Evolutionary conservation across 2,329 filamentous ascomycete genomes (phyloP).

Genomic region (Dothistroma pini): DNA sequence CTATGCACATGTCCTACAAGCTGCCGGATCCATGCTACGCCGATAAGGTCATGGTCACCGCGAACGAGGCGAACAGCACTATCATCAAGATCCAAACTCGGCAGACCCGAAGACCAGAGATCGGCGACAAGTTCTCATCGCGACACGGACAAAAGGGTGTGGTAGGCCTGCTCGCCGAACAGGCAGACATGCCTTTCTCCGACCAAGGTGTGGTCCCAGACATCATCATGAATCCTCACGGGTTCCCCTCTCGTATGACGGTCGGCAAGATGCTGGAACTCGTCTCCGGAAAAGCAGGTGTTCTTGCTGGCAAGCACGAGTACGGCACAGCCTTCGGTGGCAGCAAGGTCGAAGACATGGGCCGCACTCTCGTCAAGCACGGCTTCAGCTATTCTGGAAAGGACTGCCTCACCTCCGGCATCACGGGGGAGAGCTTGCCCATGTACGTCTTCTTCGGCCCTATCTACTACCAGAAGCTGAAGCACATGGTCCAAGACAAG

Average conservation of each 20-base stretch:
- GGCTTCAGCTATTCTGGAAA: slow-evolving; percentile 98
- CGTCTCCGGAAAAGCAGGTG: slow-evolving; percentile 87
- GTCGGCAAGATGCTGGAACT: slow-evolving; percentile 97
- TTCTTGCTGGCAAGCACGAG: slow-evolving; percentile 77
- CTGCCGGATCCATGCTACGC: slow-evolving; percentile 66
- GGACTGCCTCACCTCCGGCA: slow-evolving; percentile 91
- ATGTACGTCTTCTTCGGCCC: slow-evolving; percentile 98
- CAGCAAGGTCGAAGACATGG: slow-evolving; percentile 85
- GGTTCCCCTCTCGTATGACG: slow-evolving; percentile 99
- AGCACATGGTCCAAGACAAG: slow-evolving; percentile 99
- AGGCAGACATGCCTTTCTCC: slow-evolving; percentile 95
- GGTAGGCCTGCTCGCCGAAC: slow-evolving; percentile 91
- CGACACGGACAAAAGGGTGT: slow-evolving; percentile 98
- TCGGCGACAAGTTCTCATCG: slow-evolving; percentile 98
- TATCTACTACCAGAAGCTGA: slow-evolving; percentile 99
- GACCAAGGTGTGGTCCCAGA: slow-evolving; percentile 90
- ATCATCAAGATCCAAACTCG: slow-evolving; percentile 92
- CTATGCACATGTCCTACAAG: slow-evolving; percentile 59
- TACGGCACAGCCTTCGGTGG: slow-evolving; percentile 87
- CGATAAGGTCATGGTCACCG: slow-evolving; percentile 92
- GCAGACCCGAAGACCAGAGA: slow-evolving; percentile 91
- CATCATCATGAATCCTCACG: slow-evolving; percentile 99
- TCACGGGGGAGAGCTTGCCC: slow-evolving; percentile 89
- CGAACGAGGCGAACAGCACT: slow-evolving; percentile 79
- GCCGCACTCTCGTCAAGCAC: slow-evolving; percentile 73